Conservation (phyloP, 108 stramenopile genomes). For the Nitzschia sp. region DNA sequence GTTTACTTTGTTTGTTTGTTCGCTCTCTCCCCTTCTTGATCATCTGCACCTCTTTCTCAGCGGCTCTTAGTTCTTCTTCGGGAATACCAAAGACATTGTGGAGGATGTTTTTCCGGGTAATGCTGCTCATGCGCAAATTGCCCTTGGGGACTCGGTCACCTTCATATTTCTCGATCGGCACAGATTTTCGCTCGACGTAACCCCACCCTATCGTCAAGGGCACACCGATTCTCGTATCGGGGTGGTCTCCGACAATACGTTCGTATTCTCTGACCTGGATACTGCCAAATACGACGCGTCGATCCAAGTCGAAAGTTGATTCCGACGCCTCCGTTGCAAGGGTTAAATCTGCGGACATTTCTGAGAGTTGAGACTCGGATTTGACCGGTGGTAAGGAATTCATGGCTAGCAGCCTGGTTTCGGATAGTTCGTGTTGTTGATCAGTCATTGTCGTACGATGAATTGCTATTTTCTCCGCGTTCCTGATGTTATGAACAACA, state of each 20-base stretch:
- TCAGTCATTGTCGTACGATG: too few species aligned
- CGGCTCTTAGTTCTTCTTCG: slow-evolving; percentile 38
- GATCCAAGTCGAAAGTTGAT: not conserved
- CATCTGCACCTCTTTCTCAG: slow-evolving; percentile 43
- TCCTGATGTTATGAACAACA: too few species aligned
- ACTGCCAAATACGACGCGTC: slow-evolving; percentile 34
- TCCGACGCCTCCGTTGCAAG: slow-evolving; percentile 15
- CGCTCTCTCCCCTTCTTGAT: slow-evolving; percentile 24
- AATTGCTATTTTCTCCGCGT: too few species aligned
- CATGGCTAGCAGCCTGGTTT: not conserved
- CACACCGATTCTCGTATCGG: slow-evolving; percentile 51
- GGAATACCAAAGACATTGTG: slow-evolving; percentile 38
- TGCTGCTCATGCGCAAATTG: slow-evolving; percentile 29
- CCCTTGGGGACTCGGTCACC: slow-evolving; percentile 28
- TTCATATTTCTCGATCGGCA: slow-evolving; percentile 54
- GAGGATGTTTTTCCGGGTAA: slow-evolving; percentile 53
- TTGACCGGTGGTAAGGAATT: slow-evolving; percentile 6
- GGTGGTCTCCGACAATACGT: slow-evolving; percentile 59
- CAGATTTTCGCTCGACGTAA: slow-evolving; percentile 34
- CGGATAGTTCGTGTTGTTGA: not conserved
- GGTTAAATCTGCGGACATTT: slow-evolving; percentile 1
- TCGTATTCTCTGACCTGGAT: slow-evolving; percentile 52
- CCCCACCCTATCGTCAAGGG: slow-evolving; percentile 62
- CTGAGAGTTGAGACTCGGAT: slow-evolving; percentile 15
- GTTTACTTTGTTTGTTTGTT: slow-evolving; percentile 17